phyloP scores from a whole-genome alignment of 768 basidiomycete species.

The Sarcodon aspratus region DNA sequence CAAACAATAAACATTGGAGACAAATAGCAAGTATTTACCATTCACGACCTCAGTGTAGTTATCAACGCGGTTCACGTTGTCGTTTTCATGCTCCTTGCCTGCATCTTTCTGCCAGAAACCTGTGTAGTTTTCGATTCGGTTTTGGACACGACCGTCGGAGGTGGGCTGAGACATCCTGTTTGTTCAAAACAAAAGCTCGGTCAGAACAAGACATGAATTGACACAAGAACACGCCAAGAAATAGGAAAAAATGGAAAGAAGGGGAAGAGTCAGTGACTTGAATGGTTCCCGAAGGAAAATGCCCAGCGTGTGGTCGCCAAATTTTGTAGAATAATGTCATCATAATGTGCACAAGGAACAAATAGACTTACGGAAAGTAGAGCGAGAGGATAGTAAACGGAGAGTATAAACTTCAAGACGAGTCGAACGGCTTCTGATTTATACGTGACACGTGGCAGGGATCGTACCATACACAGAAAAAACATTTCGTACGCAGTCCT shows the following conservation, averaged over 20 bases:
- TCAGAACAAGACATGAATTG: background rate
- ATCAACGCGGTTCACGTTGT: constrained; percentile 64
- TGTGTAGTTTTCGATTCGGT: constrained; percentile 77
- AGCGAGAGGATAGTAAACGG: background rate
- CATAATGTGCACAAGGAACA: constrained; percentile 6
- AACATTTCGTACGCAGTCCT: too few relatives aligned
- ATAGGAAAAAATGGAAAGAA: background rate
- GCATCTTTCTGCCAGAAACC: constrained; percentile 87
- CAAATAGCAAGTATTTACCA: constrained; percentile 31
- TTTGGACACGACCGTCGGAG: constrained; percentile 25
- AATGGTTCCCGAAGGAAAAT: constrained; percentile 27
- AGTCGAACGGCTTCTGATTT: too few relatives aligned
- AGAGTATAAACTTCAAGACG: background rate
- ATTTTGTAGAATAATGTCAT: constrained; percentile 19
- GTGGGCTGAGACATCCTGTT: constrained; percentile 8
- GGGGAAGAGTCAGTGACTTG: constrained; percentile 23
- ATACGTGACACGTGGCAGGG: too few relatives aligned
- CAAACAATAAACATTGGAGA: background rate
- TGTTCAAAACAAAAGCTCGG: constrained; percentile 6
- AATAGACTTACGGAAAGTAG: background rate
- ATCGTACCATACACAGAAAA: too few relatives aligned
- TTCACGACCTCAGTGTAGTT: constrained; percentile 93
- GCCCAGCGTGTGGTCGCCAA: constrained; percentile 18
- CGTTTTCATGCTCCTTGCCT: constrained; percentile 47
- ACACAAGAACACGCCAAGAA: background rate